These are phyloP conservation scores for Hypoxylon sp. DNA, from an alignment of 2,329 filamentous ascomycete genomes.

Conservation along the genomic window DNA sequence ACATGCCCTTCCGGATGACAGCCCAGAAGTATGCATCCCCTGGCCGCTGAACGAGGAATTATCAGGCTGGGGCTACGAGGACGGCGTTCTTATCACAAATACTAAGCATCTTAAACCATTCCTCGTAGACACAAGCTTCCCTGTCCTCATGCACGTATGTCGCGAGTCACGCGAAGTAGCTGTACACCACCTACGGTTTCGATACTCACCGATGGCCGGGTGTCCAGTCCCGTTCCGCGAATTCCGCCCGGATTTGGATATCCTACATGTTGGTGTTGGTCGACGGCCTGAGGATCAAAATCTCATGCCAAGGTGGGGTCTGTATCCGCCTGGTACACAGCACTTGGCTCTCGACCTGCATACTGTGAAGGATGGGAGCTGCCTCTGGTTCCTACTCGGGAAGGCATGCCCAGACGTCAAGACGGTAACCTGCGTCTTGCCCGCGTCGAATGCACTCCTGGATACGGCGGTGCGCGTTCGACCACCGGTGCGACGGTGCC, in stretches of 20 bases:
- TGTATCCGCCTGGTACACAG: conserved; percentile 19
- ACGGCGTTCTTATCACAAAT: background rate
- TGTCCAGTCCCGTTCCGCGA: conserved; percentile 41
- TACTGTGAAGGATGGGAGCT: conserved; percentile 29
- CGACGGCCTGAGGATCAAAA: conserved; percentile 22
- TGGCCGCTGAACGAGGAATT: conserved; percentile 39
- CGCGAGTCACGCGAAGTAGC: conserved; percentile 42
- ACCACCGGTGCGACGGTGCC: conserved; percentile 37
- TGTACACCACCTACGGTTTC: conserved; percentile 26
- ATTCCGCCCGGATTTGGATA: conserved; percentile 44
- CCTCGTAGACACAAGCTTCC: conserved; percentile 44
- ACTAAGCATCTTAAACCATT: conserved; percentile 30
- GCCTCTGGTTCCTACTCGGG: conserved; percentile 25
- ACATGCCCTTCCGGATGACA: conserved; percentile 34
- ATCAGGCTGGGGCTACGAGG: background rate
- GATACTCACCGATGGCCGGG: conserved; percentile 40
- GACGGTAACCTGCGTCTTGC: conserved; percentile 36
- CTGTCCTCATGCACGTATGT: conserved; percentile 44
- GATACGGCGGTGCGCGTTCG: conserved; percentile 33
- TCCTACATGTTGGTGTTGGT: conserved; percentile 37
- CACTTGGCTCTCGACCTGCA: conserved; percentile 40
- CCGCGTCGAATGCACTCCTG: conserved; percentile 24
- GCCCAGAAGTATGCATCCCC: conserved; percentile 38
- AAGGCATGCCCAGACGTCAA: conserved; percentile 14
- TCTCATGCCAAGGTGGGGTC: conserved; percentile 15